Evolutionary conservation across 1,139 yeast species (phyloP).

Genomic region (Blastobotrys ciferrii): DNA sequence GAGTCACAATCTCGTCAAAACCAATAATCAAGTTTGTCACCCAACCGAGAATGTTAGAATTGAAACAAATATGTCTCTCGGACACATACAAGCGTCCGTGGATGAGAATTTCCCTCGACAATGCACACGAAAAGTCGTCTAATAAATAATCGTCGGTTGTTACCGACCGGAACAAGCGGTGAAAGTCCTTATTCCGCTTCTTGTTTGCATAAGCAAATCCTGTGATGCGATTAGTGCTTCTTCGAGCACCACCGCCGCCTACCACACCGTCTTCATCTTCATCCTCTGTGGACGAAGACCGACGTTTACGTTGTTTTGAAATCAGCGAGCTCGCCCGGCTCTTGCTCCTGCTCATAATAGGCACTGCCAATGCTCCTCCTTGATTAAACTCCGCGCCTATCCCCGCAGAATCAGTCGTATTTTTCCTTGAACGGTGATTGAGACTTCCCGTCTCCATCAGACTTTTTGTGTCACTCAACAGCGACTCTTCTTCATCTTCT

Average conservation of each 20-base stretch:
- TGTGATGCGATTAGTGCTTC: conserved; percentile 28
- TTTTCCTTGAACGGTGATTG: no score
- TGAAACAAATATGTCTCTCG: conserved; percentile 78
- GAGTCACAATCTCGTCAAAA: conserved; percentile 63
- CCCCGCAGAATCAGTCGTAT: not conserved
- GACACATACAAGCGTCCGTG: conserved; percentile 89
- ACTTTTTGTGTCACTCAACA: conserved; percentile 1
- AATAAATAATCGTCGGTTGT: conserved; percentile 70
- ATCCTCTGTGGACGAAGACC: conserved; percentile 1
- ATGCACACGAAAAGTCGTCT: conserved; percentile 87
- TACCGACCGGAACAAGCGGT: conserved; percentile 65
- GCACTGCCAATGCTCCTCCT: conserved; percentile 17
- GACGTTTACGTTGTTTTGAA: conserved; percentile 9
- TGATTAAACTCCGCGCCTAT: conserved; percentile 13
- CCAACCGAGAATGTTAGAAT: conserved; percentile 93
- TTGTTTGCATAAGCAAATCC: conserved; percentile 55
- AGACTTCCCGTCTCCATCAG: not conserved
- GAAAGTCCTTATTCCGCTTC: conserved; percentile 76
- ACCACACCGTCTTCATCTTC: conserved; percentile 8
- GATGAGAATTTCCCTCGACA: conserved; percentile 81
- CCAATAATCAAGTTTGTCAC: conserved; percentile 76
- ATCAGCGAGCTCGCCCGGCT: conserved; percentile 18
- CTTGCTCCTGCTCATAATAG: conserved; percentile 18
- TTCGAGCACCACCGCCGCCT: conserved; percentile 1
- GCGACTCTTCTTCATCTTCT: not conserved